phyloP scores from a whole-genome alignment of 2,329 filamentous ascomycete species.

The Hypomyces rosellus region DNA sequence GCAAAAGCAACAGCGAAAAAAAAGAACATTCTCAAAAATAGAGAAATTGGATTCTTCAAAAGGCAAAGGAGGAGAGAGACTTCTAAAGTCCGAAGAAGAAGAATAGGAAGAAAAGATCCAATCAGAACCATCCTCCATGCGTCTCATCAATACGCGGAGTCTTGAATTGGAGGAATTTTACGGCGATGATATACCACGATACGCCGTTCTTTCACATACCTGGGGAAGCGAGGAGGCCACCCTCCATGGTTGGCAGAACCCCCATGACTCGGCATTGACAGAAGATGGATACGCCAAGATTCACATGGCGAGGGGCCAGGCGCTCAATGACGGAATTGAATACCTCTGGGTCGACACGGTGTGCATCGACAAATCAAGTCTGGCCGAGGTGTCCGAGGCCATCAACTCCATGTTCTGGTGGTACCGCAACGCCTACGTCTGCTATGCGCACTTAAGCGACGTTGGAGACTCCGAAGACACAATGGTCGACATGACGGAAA shows the following conservation, averaged over 20 bases:
- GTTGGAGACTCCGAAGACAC: slow-evolving; percentile 5
- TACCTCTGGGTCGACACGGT: slow-evolving; percentile 25
- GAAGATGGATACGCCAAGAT: slow-evolving; percentile 15
- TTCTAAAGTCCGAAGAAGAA: not conserved
- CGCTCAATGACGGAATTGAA: slow-evolving; percentile 11
- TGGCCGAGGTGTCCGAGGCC: slow-evolving; percentile 8
- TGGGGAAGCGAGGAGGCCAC: slow-evolving; percentile 18
- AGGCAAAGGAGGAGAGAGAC: not conserved
- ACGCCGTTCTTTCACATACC: slow-evolving; percentile 21
- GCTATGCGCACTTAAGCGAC: slow-evolving; percentile 20
- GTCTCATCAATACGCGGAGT: slow-evolving; percentile 20
- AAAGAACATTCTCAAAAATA: not conserved
- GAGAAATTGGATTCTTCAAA: not conserved
- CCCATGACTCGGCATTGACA: not conserved
- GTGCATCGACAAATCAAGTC: slow-evolving; percentile 17
- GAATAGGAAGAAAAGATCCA: not conserved
- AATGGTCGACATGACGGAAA: not conserved
- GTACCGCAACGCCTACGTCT: slow-evolving; percentile 18
- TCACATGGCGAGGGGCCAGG: slow-evolving; percentile 11
- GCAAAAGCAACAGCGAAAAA: too few species aligned
- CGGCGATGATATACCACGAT: slow-evolving; percentile 14
- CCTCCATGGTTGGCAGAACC: slow-evolving; percentile 13
- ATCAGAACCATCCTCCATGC: slow-evolving; percentile 10
- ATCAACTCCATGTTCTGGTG: slow-evolving; percentile 13
- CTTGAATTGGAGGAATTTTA: slow-evolving; percentile 14